phyloP scores from a whole-genome alignment of 1,139 yeast genomes.

The Hansenula anomala region DNA sequence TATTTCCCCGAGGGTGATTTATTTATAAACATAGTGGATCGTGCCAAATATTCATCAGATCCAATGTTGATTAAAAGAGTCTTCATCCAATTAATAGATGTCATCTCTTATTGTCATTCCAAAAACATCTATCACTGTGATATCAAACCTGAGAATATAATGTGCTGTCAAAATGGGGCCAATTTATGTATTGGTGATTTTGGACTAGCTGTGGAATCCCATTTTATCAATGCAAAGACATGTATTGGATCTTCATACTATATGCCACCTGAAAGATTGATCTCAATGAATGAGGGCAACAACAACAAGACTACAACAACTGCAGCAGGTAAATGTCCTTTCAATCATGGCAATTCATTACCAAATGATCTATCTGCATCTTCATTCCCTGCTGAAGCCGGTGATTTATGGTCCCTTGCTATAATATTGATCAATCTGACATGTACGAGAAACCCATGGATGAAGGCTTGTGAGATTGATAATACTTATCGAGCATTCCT shows the following conservation, averaged over 20 bases:
- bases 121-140: conserved; percentile 80
- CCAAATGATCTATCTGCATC: neutral
- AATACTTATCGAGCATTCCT: conserved; percentile 50
- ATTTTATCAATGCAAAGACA: conserved; percentile 59
- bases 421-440: conserved; percentile 74
- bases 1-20: conserved; percentile 80
- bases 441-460: conserved; percentile 90
- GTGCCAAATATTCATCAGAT: conserved; percentile 44
- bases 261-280: conserved; percentile 88
- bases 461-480: conserved; percentile 67
- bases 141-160: conserved; percentile 83
- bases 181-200: conserved; percentile 73
- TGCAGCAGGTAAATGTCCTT: conserved; percentile 15
- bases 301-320: neutral
- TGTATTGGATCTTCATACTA: conserved; percentile 87
- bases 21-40: conserved; percentile 73
- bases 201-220: conserved; percentile 69
- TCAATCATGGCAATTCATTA: conserved; percentile 18
- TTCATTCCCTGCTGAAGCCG: conserved; percentile 58
- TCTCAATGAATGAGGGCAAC: conserved; percentile 30
- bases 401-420: conserved; percentile 89
- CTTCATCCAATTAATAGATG: conserved; percentile 72
- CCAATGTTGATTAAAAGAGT: conserved; percentile 61
- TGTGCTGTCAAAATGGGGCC: conserved; percentile 59
- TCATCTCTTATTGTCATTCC: conserved; percentile 63